Percentiles rank a stretch among this genome's conserved stretches.
phyloP scores from a whole-genome alignment of 371 early-diverging fungal genomes.

The Rhizopus stolonifer region DNA sequence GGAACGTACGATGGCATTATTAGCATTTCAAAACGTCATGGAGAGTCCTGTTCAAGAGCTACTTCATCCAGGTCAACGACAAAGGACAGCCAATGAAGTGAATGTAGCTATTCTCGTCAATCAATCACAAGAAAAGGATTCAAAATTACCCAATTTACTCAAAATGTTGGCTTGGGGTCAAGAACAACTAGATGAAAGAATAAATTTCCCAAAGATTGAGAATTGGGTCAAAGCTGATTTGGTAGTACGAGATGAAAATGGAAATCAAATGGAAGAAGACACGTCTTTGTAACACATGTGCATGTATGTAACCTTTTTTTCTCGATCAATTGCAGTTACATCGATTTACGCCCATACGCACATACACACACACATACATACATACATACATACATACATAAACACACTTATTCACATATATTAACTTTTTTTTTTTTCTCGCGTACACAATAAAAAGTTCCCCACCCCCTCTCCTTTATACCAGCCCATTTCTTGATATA shows the following conservation, averaged over 20 bases:
- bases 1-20: constrained; percentile 92
- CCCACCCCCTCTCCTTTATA: no score
- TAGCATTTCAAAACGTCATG: constrained; percentile 80
- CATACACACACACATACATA: no score
- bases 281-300: not conserved
- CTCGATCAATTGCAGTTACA: constrained; percentile 16
- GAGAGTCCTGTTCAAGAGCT: constrained; percentile 79
- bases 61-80: constrained; percentile 83
- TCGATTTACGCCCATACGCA: not conserved
- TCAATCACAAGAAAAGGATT: constrained; percentile 91
- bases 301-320: not conserved
- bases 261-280: constrained; percentile 32
- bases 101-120: constrained; percentile 90
- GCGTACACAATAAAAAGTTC: no score
- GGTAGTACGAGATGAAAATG: constrained; percentile 40
- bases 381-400: no score
- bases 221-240: constrained; percentile 83
- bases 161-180: constrained; percentile 93
- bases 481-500: no score
- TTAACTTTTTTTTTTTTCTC: no score
- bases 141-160: constrained; percentile 86
- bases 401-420: no score
- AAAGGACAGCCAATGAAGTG: constrained; percentile 90
- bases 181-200: constrained; percentile 78
- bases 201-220: constrained; percentile 79